Conservation (phyloP, 495 filamentous ascomycete species). For the Trypethelium eluteriae region DNA sequence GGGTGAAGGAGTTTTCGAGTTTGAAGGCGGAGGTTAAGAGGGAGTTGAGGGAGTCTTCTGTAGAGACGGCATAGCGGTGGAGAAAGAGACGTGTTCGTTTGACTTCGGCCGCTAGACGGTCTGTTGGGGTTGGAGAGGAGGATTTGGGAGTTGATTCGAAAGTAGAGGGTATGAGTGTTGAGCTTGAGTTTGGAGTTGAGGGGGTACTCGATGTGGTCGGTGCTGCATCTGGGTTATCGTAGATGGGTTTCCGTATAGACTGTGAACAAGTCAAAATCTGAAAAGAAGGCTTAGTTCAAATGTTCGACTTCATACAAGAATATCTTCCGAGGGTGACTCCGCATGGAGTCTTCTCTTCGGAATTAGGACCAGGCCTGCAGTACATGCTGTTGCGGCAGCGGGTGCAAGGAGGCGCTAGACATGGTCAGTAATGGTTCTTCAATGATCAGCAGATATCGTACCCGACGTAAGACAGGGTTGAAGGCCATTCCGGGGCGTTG, state of each 20-base stretch:
- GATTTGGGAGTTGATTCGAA: constrained; percentile 35
- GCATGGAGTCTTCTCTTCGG: constrained; percentile 49
- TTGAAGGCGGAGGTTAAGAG: constrained; percentile 65
- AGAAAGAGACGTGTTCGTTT: constrained; percentile 71
- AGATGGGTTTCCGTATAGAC: constrained; percentile 72
- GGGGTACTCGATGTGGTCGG: constrained; percentile 37
- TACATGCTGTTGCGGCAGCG: constrained; percentile 45
- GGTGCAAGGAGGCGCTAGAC: constrained; percentile 51
- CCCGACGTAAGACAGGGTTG: constrained; percentile 41
- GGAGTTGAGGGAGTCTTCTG: constrained; percentile 70
- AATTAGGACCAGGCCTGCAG: constrained; percentile 47
- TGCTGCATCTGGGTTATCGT: constrained; percentile 52
- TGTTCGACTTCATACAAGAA: not conserved
- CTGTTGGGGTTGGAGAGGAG: constrained; percentile 61
- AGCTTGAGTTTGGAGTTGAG: constrained; percentile 13
- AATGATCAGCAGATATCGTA: constrained; percentile 23
- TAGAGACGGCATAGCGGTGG: constrained; percentile 59
- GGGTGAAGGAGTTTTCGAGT: constrained; percentile 76
- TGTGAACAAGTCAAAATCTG: constrained; percentile 16
- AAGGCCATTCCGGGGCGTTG: constrained; percentile 38
- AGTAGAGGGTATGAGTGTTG: constrained; percentile 10
- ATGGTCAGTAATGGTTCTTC: constrained; percentile 18
- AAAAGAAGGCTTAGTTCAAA: not conserved
- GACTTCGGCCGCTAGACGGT: constrained; percentile 80
- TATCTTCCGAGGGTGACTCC: constrained; percentile 35